phyloP scores from a whole-genome alignment of 192 early-diverging fungal species.

The Gonapodya sp. region DNA sequence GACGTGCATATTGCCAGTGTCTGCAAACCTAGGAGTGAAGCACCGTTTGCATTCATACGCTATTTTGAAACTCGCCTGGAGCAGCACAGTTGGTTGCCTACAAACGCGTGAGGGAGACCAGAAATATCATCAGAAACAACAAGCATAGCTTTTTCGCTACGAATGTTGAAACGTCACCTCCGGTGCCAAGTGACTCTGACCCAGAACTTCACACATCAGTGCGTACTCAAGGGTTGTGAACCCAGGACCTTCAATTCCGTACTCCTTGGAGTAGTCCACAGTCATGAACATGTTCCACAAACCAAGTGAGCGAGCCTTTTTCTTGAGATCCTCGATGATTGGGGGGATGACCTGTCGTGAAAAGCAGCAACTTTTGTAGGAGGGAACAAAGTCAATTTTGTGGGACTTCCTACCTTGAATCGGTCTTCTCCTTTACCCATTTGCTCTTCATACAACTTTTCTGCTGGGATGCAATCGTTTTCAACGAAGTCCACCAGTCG shows the following conservation, averaged over 20 bases:
- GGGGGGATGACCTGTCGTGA: constrained; percentile 54
- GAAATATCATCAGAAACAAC: background rate
- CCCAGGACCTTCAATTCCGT: constrained; percentile 58
- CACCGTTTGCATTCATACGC: background rate
- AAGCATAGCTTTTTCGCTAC: background rate
- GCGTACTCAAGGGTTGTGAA: constrained; percentile 93
- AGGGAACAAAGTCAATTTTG: constrained; percentile 16
- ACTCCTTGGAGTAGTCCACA: constrained; percentile 46
- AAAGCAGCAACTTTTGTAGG: no score
- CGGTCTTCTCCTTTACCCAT: constrained; percentile 65
- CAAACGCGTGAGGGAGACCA: background rate
- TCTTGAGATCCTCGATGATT: constrained; percentile 82
- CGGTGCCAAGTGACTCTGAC: constrained; percentile 73
- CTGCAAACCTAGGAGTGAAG: constrained; percentile 17
- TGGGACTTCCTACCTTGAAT: constrained; percentile 59
- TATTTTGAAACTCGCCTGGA: constrained; percentile 31
- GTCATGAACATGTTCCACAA: constrained; percentile 95
- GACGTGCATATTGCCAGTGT: constrained; percentile 99
- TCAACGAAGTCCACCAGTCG: constrained; percentile 10
- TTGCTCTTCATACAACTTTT: constrained; percentile 60
- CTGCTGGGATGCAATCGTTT: constrained; percentile 65
- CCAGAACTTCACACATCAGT: constrained; percentile 81
- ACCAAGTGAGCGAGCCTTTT: constrained; percentile 70
- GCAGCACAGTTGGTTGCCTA: constrained; percentile 84
- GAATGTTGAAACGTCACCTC: no score